Base-by-base conservation (phyloP, 2,329 filamentous ascomycete species). In the Phialemonium atrogriseum region DNA sequence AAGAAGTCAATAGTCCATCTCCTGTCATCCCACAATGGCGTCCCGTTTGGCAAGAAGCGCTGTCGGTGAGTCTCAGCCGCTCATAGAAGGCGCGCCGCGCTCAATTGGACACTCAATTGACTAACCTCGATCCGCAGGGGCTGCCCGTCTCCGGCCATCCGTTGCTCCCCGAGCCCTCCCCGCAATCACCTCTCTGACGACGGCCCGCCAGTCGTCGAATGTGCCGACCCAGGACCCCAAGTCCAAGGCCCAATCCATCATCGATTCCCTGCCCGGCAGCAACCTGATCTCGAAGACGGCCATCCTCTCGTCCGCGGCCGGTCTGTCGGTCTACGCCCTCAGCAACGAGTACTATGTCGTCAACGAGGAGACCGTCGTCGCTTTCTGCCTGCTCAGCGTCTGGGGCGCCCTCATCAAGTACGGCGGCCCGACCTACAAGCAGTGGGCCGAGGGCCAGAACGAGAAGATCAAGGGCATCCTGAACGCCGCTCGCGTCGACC, bases 281-380 rank as follows among this genome's bases (percentile, higher is more conserved):
- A 89, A 75, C 56, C 71, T 95, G 45, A 69, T 94, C 58, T 93
- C 86, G 64, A 98, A 98, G 81, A 87, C 86, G 49, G 91, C 91
- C 55, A 89, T 95, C 59, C 82, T 98, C 54, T 96, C 89, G 56
- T 88, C 86, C 52, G 81, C 82, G 45, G 85, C 91, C 54, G 89
- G 84, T 67, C 66, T 94, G 51, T 88, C 84, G 54, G 76, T 94
- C 62, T 94, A 91, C 59, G 91, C 87, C 55, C 87, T 98, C 68
- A 93, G 84, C 80, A 98, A 94, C 70, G 91, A 98, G 77, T 87
- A 96, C 73, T 96, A 95, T 68, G 87, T 98, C 60, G 75, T 98
- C 67, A 98, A 98, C 71, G 91, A 98, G 75, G 91, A 98, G 73
- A 84, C 88, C 43, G 84, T 98, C 58, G 84, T 94, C 56, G 84